Conservation (phyloP, 371 early-diverging fungal genomes). For the Apophysomyces ossiformis region DNA sequence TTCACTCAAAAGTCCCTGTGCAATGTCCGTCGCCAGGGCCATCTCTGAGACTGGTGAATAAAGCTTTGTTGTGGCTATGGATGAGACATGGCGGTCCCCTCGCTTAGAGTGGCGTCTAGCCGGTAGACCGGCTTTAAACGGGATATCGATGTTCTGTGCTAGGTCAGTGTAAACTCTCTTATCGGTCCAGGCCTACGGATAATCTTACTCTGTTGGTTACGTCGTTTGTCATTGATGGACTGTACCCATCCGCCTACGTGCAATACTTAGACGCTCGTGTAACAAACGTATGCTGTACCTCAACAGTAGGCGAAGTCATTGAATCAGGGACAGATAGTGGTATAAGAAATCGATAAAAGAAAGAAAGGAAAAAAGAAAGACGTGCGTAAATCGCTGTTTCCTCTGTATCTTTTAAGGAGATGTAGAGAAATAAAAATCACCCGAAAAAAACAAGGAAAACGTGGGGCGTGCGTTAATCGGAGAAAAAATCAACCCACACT, state of each 20-base stretch:
- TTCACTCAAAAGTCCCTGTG: conserved; percentile 47
- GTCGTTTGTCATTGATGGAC: conserved; percentile 1
- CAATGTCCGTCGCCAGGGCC: conserved; percentile 44
- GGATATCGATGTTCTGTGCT: not conserved
- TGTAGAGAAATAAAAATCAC: conserved; percentile 1
- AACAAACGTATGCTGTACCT: conserved; percentile 8
- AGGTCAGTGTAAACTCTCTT: conserved; percentile 10
- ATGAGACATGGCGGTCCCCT: not conserved
- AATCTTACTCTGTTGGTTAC: not conserved
- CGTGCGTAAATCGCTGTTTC: conserved; percentile 3
- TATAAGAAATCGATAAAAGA: not conserved
- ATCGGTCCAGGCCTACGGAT: not conserved
- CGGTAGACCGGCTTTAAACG: not conserved
- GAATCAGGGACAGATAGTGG: conserved; percentile 1
- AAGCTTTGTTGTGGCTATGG: not conserved
- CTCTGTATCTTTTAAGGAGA: not conserved
- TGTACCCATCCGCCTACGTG: conserved; percentile 7
- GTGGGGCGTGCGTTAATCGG: conserved; percentile 11
- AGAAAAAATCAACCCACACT: conserved; percentile 5
- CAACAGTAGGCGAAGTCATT: conserved; percentile 8
- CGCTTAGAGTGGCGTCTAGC: conserved; percentile 2
- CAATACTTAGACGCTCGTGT: conserved; percentile 11
- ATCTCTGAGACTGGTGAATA: conserved; percentile 5
- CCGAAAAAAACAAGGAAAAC: conserved; percentile 2
- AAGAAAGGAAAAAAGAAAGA: not conserved